phyloP scores from a whole-genome alignment of 257 asterid genomes.

The Anisodus tanguticus region DNA sequence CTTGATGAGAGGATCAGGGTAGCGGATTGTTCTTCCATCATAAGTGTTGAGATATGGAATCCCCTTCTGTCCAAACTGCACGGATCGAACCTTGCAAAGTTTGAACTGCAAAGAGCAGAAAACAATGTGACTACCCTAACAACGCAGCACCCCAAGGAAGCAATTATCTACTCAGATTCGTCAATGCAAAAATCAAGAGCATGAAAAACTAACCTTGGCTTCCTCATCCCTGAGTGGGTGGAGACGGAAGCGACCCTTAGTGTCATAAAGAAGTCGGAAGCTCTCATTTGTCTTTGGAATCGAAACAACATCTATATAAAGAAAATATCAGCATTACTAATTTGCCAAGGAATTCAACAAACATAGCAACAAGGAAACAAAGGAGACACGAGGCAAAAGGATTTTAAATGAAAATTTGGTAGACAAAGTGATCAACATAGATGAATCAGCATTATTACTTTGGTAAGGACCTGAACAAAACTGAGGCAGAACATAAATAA shows the following conservation, averaged over 20 bases:
- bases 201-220: conserved; percentile 37
- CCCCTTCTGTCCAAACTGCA: conserved; percentile 45
- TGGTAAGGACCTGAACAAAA: no score
- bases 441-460: neutral
- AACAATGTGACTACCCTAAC: conserved; percentile 22
- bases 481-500: neutral
- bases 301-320: neutral
- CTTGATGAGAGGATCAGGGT: conserved; percentile 46
- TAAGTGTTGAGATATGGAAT: conserved; percentile 42
- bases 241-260: conserved; percentile 44
- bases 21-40: conserved; percentile 48
- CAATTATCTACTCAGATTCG: neutral
- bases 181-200: neutral
- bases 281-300: conserved; percentile 31
- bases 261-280: conserved; percentile 41
- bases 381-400: neutral
- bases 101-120: conserved; percentile 39
- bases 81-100: conserved; percentile 45
- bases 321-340: neutral
- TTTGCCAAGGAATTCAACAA: neutral
- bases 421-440: neutral
- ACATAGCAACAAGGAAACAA: neutral
- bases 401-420: neutral
- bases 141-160: neutral
- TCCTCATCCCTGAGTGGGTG: conserved; percentile 45